Evolutionary conservation across 2,329 filamentous ascomycete genomes (phyloP).

Genomic region (Pseudocercospora fuligena): DNA sequence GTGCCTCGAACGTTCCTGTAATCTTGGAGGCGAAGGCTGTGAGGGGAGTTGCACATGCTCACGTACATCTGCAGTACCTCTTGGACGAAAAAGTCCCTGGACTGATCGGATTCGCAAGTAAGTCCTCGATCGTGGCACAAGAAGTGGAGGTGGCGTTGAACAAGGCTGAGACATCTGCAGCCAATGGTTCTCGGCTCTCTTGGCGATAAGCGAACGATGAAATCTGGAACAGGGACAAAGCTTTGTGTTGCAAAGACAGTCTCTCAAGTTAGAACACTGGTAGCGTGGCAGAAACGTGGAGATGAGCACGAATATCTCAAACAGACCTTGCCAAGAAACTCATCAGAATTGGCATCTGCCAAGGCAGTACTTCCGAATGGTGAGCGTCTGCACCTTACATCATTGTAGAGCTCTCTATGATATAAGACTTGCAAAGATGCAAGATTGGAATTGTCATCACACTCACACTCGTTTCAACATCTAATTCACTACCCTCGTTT

Average conservation of each 20-base stretch:
- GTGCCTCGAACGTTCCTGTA: neutral
- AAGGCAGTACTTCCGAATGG: neutral
- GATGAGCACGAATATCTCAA: conserved; percentile 7
- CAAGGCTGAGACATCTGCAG: conserved; percentile 6
- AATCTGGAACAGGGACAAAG: conserved; percentile 1
- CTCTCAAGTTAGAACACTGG: neutral
- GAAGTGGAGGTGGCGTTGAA: neutral
- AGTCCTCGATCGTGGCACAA: neutral
- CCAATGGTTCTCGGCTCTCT: neutral
- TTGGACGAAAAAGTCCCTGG: neutral
- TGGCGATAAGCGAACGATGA: neutral
- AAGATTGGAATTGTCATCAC: neutral
- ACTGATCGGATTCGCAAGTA: neutral
- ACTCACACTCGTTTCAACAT: conserved; percentile 4
- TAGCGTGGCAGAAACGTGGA: conserved; percentile 4
- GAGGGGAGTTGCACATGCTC: neutral
- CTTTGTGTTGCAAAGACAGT: conserved; percentile 10
- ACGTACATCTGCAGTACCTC: neutral
- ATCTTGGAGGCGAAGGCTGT: neutral
- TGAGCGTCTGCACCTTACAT: neutral
- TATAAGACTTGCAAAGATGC: neutral
- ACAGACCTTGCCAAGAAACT: neutral
- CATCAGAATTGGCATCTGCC: neutral
- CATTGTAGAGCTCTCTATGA: neutral
- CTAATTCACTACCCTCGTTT: neutral